These are phyloP conservation scores for Leucogyrophana mollusca DNA, from an alignment of 768 basidiomycete species.

Conservation along the genomic window DNA sequence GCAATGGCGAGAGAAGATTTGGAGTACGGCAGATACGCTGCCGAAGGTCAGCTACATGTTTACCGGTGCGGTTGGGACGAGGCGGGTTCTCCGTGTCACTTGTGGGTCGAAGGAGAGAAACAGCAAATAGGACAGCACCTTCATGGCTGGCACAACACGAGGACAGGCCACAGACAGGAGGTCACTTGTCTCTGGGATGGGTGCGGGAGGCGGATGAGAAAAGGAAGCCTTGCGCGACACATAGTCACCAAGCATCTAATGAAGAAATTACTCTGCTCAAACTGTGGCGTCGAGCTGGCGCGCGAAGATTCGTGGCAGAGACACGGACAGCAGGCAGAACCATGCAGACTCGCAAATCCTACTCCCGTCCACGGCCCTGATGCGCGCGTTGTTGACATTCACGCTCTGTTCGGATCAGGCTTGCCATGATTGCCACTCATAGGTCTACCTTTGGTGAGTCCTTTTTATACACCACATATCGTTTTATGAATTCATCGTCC, in stretches of 20 bases:
- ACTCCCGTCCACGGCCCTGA: no score
- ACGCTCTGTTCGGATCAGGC: not conserved
- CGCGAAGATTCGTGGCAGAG: not conserved
- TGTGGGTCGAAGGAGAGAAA: conserved; percentile 6
- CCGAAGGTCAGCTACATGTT: not conserved
- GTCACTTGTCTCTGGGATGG: not conserved
- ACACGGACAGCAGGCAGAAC: not conserved
- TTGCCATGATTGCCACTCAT: no score
- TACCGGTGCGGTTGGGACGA: not conserved
- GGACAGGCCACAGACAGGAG: not conserved
- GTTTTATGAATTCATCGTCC: no score
- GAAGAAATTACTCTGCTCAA: not conserved
- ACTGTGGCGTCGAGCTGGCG: no score
- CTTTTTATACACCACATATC: no score
- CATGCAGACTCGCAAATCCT: not conserved
- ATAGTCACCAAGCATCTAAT: not conserved
- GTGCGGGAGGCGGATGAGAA: not conserved
- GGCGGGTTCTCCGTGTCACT: not conserved
- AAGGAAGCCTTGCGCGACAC: conserved; percentile 1
- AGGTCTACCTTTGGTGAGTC: no score
- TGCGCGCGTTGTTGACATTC: not conserved
- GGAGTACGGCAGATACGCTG: not conserved
- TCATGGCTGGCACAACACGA: conserved; percentile 1
- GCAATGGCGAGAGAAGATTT: not conserved
- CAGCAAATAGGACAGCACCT: conserved; percentile 1